Evolutionary conservation across 192 early-diverging fungal genomes (phyloP).

Genomic region (Allomyces macrogynus): DNA sequence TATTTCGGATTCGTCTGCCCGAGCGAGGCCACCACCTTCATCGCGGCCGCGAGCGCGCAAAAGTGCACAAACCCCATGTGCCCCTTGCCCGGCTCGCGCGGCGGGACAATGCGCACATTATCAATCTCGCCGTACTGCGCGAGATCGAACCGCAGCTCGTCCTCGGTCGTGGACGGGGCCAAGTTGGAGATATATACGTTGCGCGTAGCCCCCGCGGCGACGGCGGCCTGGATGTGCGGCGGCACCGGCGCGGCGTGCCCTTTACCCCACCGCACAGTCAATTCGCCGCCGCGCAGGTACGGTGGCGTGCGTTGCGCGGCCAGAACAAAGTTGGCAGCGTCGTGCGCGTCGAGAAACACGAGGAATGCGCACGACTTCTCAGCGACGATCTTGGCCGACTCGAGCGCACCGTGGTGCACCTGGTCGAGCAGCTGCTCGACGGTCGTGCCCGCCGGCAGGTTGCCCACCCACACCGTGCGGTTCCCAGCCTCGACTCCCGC

Average conservation of each 20-base stretch:
- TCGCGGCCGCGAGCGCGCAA: slow-evolving; percentile 39
- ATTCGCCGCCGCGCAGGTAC: slow-evolving; percentile 29
- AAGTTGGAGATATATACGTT: slow-evolving; percentile 62
- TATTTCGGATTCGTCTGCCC: slow-evolving; percentile 28
- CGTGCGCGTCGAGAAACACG: slow-evolving; percentile 46
- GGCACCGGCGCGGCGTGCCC: slow-evolving; percentile 25
- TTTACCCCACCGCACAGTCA: slow-evolving; percentile 63
- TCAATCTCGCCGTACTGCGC: slow-evolving; percentile 51
- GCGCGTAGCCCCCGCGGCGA: slow-evolving; percentile 47
- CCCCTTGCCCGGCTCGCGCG: slow-evolving; percentile 24
- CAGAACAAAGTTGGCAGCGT: slow-evolving; percentile 38
- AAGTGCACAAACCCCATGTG: slow-evolving; percentile 74
- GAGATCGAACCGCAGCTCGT: slow-evolving; percentile 34
- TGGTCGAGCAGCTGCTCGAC: slow-evolving; percentile 47
- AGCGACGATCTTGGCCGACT: slow-evolving; percentile 42
- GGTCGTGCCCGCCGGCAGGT: slow-evolving; percentile 34
- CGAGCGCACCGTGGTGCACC: slow-evolving; percentile 46
- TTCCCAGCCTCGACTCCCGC: background rate
- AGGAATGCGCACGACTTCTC: slow-evolving; percentile 69
- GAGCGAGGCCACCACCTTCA: slow-evolving; percentile 46
- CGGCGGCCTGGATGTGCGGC: slow-evolving; percentile 28
- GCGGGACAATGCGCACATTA: slow-evolving; percentile 35
- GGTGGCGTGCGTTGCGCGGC: slow-evolving; percentile 27
- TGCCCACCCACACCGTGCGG: slow-evolving; percentile 68
- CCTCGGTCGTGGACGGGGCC: slow-evolving; percentile 36